Conservation (phyloP, 495 filamentous ascomycete species). For the Aspergillus baeticus region DNA sequence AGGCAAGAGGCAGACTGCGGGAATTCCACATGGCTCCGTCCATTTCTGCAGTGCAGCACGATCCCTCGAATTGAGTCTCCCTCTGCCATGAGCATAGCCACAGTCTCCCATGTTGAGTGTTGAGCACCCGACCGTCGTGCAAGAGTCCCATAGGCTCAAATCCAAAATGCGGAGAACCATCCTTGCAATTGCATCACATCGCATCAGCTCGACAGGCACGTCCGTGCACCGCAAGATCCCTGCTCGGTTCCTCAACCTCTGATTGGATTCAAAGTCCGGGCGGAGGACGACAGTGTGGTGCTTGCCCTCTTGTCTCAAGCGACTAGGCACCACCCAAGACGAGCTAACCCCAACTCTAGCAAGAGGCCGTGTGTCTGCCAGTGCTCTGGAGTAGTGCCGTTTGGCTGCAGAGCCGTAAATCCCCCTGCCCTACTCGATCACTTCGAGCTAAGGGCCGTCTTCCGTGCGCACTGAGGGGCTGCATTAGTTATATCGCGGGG, state of each 20-base stretch:
- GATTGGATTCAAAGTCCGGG: constrained; percentile 5
- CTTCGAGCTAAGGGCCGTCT: constrained; percentile 2
- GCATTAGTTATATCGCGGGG: constrained; percentile 8
- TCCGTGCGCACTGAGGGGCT: constrained; percentile 12
- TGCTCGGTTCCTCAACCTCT: constrained; percentile 2
- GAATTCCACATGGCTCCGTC: constrained; percentile 6
- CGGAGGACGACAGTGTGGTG: constrained; percentile 7
- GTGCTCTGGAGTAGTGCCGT: constrained; percentile 19
- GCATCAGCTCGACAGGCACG: constrained; percentile 12
- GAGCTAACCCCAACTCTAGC: constrained; percentile 7
- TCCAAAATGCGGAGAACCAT: constrained; percentile 11
- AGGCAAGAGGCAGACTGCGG: background rate
- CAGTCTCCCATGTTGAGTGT: background rate
- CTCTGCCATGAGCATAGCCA: constrained; percentile 8
- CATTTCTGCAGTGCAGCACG: constrained; percentile 2
- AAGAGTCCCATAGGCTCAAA: constrained; percentile 3
- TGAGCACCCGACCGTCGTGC: constrained; percentile 9
- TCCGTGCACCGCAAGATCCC: constrained; percentile 11
- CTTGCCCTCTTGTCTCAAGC: background rate
- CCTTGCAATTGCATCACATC: constrained; percentile 15
- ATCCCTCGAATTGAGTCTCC: background rate
- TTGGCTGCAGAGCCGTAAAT: constrained; percentile 18
- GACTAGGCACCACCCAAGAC: constrained; percentile 2
- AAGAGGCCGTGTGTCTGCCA: constrained; percentile 13
- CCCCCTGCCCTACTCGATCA: constrained; percentile 14